A percentile compares a stretch with the other conserved stretches of the same genome.
Evolutionary conservation across 768 basidiomycete species (phyloP).

Genomic region (Hypsizygus marmoreus): DNA sequence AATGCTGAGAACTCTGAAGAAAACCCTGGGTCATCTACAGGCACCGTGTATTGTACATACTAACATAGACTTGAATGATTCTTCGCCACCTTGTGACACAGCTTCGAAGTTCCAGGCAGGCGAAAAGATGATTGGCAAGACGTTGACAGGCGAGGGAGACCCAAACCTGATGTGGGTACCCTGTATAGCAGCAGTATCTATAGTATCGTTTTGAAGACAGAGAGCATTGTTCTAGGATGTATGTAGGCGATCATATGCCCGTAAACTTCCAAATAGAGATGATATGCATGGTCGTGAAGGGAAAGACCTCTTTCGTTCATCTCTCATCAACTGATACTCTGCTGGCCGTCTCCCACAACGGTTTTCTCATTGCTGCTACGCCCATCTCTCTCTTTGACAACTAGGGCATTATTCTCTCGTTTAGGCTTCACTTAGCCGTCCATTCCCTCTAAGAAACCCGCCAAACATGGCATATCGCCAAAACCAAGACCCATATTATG

Average conservation of each 20-base stretch:
- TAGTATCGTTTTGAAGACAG: too few species aligned
- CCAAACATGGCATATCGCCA: constrained; percentile 55
- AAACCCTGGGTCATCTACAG: too few species aligned
- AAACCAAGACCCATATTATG: constrained; percentile 55
- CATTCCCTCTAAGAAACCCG: constrained; percentile 18
- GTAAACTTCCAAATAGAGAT: constrained; percentile 12
- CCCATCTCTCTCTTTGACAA: constrained; percentile 7
- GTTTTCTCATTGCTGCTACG: neutral
- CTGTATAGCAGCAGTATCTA: too few species aligned
- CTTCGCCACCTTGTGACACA: neutral
- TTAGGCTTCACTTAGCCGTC: constrained; percentile 23
- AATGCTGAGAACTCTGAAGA: too few species aligned
- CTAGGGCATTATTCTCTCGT: constrained; percentile 8
- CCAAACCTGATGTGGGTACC: too few species aligned
- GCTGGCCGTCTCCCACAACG: neutral
- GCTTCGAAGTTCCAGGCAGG: too few species aligned
- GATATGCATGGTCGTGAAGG: constrained; percentile 10
- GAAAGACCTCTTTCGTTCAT: constrained; percentile 10
- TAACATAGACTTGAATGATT: constrained; percentile 12
- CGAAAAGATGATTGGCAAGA: too few species aligned
- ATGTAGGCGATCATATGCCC: neutral
- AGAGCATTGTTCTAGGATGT: neutral
- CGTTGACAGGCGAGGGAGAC: too few species aligned
- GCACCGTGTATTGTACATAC: too few species aligned
- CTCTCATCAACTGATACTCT: constrained; percentile 9